Evolutionary conservation across 2,329 filamentous ascomycete species (phyloP), one percentile per base, ranked within the genome.

Genomic region (Salinomyces thailandicus): DNA sequence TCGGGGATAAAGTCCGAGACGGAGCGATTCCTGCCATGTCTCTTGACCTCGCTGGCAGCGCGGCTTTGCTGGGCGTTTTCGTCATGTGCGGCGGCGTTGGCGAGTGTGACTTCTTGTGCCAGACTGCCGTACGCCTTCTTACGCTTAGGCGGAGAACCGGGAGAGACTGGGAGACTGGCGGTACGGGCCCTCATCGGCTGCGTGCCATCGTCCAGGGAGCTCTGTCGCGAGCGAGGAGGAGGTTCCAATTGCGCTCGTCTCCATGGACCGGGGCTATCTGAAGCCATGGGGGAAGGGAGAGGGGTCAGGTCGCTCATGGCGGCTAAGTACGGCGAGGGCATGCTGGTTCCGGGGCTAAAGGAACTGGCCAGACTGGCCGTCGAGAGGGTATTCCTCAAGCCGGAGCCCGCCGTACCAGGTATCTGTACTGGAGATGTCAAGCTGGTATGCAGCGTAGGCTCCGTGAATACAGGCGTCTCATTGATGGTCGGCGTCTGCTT

Each of bases 1-100:
- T 91, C 82, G 2, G 86, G 85, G 0, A 77, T 71, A 59, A 93
- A 94, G 46, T 95, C 87, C 63, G 86, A 94, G 17, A 91, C 66
- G 59, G 87, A 95, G 50, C 87, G 73, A 57, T 91, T 86, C 41
- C 83, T 74, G 9, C 67, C 66, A 38, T 57, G 82, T 45, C 49
- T 18, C 32, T 38, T 36, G n/a, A 18, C 28, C 3, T 15, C 24
- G 30, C 31, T 18, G 31, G 16, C 27, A n/a, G 19, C 18, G 37
- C 28, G 41, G n/a, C n/a, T n/a, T n/a, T 26, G 4, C 33, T 48
- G 45, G 16, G 35, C 37, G 13, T 44, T 48, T 31, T 52, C 49
- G 27, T 53, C 47, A 31, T 32, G 39, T 14, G 41, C 49, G 14
- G 32, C 34, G 11, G 46, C 47, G 31, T 50, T 52, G 45, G 46